Percentiles rank a stretch among this genome's conserved stretches.
Evolutionary conservation across 129 eudicot species (phyloP).

Genomic region (Pittosporum tobira): DNA sequence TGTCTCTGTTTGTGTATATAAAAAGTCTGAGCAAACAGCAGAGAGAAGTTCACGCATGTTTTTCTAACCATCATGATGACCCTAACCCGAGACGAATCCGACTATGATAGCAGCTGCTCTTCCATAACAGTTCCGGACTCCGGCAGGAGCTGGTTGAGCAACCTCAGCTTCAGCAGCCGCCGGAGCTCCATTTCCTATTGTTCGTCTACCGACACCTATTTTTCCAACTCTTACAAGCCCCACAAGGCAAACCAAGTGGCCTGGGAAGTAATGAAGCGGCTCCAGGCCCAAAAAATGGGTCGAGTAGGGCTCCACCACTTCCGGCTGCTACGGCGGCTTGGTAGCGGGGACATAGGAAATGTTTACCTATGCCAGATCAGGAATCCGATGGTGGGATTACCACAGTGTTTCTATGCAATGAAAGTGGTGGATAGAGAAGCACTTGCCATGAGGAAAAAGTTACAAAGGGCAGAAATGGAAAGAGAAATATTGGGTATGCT

Average conservation of each 20-base stretch:
- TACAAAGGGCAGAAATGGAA: slow-evolving; percentile 59
- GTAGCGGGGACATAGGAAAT: slow-evolving; percentile 55
- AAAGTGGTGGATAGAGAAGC: slow-evolving; percentile 73
- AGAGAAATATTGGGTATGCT: slow-evolving; percentile 50
- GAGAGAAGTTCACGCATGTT: not conserved
- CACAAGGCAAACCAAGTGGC: slow-evolving; percentile 65
- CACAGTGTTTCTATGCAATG: slow-evolving; percentile 48
- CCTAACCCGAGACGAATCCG: slow-evolving; percentile 38
- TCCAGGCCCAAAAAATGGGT: slow-evolving; percentile 36
- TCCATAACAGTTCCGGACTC: slow-evolving; percentile 57
- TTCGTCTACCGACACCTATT: slow-evolving; percentile 25
- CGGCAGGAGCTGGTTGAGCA: slow-evolving; percentile 60
- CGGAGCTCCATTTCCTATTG: too few species aligned
- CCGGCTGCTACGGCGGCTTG: slow-evolving; percentile 47
- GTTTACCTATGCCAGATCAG: slow-evolving; percentile 70
- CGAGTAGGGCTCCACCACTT: slow-evolving; percentile 51
- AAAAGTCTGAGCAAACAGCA: not conserved
- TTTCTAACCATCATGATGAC: slow-evolving; percentile 16
- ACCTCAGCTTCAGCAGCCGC: slow-evolving; percentile 33
- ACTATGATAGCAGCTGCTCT: slow-evolving; percentile 53
- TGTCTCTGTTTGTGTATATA: too few species aligned
- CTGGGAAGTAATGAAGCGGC: slow-evolving; percentile 58
- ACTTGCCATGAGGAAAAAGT: slow-evolving; percentile 50
- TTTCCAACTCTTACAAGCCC: slow-evolving; percentile 37
- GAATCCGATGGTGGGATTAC: slow-evolving; percentile 45